Evolutionary conservation across 2,329 filamentous ascomycete species (phyloP), one percentile per base, ranked within the genome.

Genomic region (Epichloe coenophiala): DNA sequence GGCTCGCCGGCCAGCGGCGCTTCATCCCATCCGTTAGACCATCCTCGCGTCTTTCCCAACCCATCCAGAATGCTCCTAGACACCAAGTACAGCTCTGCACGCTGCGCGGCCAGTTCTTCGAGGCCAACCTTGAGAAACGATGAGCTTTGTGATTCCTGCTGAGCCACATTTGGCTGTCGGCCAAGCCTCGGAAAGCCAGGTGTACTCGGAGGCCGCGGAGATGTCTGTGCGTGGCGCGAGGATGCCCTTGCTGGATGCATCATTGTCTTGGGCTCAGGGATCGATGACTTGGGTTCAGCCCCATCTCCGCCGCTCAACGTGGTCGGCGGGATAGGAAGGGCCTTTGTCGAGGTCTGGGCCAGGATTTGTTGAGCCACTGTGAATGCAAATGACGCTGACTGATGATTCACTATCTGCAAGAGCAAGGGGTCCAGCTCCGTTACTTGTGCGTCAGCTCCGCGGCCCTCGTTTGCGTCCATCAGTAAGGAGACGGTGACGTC

Each of bases 61-160:
- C 82, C 77, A 59, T 91, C 84, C 0, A 97, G 71, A 5, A 93
- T 78, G 55, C 86, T 88, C 50, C 91, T 77, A 9, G 88, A 90
- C 40, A 95, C 70, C 51, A 87, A 71, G 54, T 88, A 84, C 2
- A 97, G 74, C 60, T 95, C 88, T 5, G 88, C 91, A 59, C 91
- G 78, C 53, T 82, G 81, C 42, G 87, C 86, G 37, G 90, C 87
- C 23, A 97, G 72, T 49, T 94, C 86, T 61, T 94, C 86, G 0
- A 90, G 71, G 0, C 90, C 89, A 6, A 70, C 60, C 54, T 81
- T 83, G 15, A 77, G 66, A 51, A 81, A 78, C 0, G 73, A 72
- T 2, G 71, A 67, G 4, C 69, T 67, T 23, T 63, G 17, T 12
- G 58, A 62, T 47, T 80, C 68, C 2, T 60, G 60, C 4, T 71